A percentile compares a stretch with the other conserved stretches of the same genome.
Conservation (phyloP, 305 asterid genomes). For the Fraxinus platypoda region DNA sequence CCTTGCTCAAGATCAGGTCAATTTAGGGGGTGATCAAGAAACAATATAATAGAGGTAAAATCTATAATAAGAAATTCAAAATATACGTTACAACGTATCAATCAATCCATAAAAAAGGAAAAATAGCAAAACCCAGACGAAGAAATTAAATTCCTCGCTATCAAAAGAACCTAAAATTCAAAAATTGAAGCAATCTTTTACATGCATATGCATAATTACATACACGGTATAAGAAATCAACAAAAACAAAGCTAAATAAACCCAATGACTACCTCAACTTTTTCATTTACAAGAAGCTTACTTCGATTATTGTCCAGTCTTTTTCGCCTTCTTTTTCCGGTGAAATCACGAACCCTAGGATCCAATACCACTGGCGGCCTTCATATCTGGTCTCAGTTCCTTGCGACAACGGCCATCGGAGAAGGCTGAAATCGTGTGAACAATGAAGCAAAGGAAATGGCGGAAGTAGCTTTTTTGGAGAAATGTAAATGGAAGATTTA, state of each 20-base stretch:
- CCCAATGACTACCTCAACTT: neutral
- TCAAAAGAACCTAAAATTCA: neutral
- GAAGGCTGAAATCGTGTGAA: neutral
- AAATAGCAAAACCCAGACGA: neutral
- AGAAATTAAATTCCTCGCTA: neutral
- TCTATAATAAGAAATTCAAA: neutral
- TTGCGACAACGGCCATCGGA: neutral
- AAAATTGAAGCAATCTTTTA: neutral
- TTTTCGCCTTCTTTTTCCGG: neutral
- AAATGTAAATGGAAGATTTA: neutral
- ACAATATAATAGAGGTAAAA: constrained; percentile 24
- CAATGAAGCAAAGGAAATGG: neutral
- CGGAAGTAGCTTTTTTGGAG: neutral
- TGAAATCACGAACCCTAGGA: neutral
- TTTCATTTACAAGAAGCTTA: neutral
- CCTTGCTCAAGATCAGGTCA: neutral
- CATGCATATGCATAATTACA: neutral
- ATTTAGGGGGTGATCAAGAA: neutral
- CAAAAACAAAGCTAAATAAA: neutral
- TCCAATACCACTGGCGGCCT: neutral
- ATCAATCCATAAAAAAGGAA: constrained; percentile 2
- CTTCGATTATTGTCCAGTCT: neutral
- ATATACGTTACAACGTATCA: neutral
- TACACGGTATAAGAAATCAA: neutral
- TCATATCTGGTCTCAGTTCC: neutral